Conservation (phyloP, 2,329 filamentous ascomycete genomes). For the Calonectria pseudoreteaudii region DNA sequence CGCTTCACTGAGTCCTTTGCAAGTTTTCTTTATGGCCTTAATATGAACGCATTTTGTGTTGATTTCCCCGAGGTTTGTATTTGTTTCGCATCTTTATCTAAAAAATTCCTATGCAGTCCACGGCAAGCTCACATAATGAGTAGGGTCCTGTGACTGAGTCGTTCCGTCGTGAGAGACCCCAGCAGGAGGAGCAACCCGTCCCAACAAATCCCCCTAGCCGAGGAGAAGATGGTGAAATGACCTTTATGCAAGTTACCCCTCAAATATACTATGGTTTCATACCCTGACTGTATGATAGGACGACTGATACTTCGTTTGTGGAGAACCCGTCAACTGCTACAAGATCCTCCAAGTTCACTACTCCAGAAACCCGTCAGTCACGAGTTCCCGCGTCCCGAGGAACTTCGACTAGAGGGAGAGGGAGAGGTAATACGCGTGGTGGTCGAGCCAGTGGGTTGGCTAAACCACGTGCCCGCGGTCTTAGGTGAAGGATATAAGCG, state of each 20-base stretch:
- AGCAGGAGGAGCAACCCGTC: slow-evolving; percentile 58
- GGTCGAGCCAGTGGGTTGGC: slow-evolving; percentile 60
- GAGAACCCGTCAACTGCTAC: slow-evolving; percentile 78
- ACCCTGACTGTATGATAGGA: slow-evolving; percentile 64
- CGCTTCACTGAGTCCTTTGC: slow-evolving; percentile 97
- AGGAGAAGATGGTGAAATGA: slow-evolving; percentile 75
- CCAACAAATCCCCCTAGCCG: slow-evolving; percentile 39
- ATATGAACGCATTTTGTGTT: slow-evolving; percentile 99
- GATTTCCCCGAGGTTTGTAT: slow-evolving; percentile 88
- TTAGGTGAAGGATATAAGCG: slow-evolving; percentile 51
- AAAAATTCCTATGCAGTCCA: not conserved
- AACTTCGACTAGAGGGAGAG: slow-evolving; percentile 47
- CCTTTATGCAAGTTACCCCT: slow-evolving; percentile 76
- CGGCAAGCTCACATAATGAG: slow-evolving; percentile 15
- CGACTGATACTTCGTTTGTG: slow-evolving; percentile 90
- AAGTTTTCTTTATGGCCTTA: slow-evolving; percentile 93
- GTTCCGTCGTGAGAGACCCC: slow-evolving; percentile 75
- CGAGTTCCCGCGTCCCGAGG: slow-evolving; percentile 61
- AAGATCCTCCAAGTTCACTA: slow-evolving; percentile 61
- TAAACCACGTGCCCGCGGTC: slow-evolving; percentile 58
- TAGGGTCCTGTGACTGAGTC: slow-evolving; percentile 87
- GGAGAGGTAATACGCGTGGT: slow-evolving; percentile 43
- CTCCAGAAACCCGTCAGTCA: slow-evolving; percentile 57
- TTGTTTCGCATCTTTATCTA: not conserved
- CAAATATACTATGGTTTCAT: not conserved